These are phyloP conservation scores for Eremothecium coryli DNA, from an alignment of 1,139 yeast species.

Conservation along the genomic window DNA sequence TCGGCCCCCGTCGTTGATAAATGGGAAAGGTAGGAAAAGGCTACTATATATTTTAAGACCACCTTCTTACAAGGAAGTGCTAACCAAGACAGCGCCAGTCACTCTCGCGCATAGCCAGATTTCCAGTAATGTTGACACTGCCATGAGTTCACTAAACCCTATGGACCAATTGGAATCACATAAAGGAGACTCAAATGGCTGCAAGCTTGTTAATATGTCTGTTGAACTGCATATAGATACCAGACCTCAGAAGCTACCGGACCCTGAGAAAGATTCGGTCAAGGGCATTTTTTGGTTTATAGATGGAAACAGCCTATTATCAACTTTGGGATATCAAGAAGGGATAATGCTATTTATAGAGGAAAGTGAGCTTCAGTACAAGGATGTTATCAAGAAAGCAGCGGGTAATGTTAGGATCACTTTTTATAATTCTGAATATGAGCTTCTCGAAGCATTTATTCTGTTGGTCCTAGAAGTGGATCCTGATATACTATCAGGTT, in stretches of 20 bases:
- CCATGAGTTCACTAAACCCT: background rate
- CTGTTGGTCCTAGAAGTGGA: slow-evolving; percentile 55
- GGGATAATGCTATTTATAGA: slow-evolving; percentile 32
- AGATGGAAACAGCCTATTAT: slow-evolving; percentile 37
- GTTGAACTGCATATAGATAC: slow-evolving; percentile 63
- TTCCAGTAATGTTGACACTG: no score
- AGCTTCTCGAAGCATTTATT: slow-evolving; percentile 46
- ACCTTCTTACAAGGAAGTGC: slow-evolving; percentile 36
- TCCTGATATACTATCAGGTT: slow-evolving; percentile 85
- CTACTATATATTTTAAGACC: slow-evolving; percentile 32
- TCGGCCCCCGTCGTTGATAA: background rate
- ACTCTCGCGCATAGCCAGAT: no score
- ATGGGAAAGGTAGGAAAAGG: background rate
- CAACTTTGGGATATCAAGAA: slow-evolving; percentile 26
- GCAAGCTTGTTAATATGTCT: slow-evolving; percentile 43
- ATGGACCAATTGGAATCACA: no score
- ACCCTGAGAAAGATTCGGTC: slow-evolving; percentile 56
- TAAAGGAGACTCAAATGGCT: background rate
- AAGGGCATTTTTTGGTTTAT: slow-evolving; percentile 54
- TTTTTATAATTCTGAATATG: slow-evolving; percentile 42
- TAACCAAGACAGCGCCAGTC: slow-evolving; percentile 1
- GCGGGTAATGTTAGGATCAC: slow-evolving; percentile 19
- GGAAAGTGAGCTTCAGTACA: slow-evolving; percentile 6
- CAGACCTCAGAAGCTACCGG: slow-evolving; percentile 44
- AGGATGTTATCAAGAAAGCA: slow-evolving; percentile 12